A percentile compares a stretch with the other conserved stretches of the same genome.
phyloP scores from a whole-genome alignment of 148 eudicot genomes.

The Vaccinium myrtillus region DNA sequence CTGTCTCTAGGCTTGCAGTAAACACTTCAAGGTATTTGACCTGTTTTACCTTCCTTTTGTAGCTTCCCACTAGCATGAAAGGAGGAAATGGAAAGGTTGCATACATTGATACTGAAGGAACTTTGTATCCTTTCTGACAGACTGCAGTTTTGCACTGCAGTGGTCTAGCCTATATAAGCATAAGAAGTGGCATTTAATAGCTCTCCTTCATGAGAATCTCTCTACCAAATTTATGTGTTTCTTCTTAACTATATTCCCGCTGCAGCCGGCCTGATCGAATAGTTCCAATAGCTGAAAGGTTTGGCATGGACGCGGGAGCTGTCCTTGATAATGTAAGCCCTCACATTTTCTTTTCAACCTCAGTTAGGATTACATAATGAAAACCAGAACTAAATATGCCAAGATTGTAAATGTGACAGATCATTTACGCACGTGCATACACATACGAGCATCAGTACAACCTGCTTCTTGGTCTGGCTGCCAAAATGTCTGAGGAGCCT shows the following conservation, averaged over 20 bases:
- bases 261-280: constrained; percentile 91
- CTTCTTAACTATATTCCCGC: constrained; percentile 36
- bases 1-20: not conserved
- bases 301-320: constrained; percentile 98
- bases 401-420: constrained; percentile 35
- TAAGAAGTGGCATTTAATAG: not conserved
- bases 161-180: not conserved
- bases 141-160: constrained; percentile 1
- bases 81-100: constrained; percentile 99
- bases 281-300: constrained; percentile 95
- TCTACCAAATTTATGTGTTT: not conserved
- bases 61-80: constrained; percentile 86
- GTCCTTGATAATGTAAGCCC: constrained; percentile 84
- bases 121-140: constrained; percentile 73
- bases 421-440: constrained; percentile 97
- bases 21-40: not conserved
- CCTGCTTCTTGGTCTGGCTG: constrained; percentile 94
- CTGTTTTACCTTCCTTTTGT: constrained; percentile 20
- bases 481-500: constrained; percentile 98
- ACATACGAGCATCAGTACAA: constrained; percentile 98
- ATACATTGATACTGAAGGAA: constrained; percentile 96
- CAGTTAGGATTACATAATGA: not conserved
- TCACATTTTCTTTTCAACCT: not conserved
- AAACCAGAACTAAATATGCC: not conserved
- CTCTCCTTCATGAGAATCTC: not conserved